Percentiles rank a stretch among this genome's conserved stretches.
phyloP scores from a whole-genome alignment of 306 rosid genomes.

The Carpinus viminea region DNA sequence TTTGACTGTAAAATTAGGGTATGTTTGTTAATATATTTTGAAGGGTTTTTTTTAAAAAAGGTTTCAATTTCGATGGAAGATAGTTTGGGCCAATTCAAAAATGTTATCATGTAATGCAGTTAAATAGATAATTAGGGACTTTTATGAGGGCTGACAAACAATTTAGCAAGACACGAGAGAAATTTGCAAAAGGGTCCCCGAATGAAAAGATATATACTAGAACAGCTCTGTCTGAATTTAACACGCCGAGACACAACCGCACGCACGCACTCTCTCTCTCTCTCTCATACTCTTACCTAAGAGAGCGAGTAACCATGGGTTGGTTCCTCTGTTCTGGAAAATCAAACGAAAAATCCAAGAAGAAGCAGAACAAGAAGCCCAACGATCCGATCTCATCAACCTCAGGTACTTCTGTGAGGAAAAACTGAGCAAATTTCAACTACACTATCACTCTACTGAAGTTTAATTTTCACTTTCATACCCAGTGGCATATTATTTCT shows the following conservation, averaged over 20 bases:
- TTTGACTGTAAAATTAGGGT: too few relatives aligned
- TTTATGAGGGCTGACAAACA: neutral
- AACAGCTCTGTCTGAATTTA: neutral
- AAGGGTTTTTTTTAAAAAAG: too few relatives aligned
- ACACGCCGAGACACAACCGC: neutral
- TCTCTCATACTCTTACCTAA: constrained; percentile 13
- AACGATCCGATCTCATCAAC: constrained; percentile 52
- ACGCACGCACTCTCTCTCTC: constrained; percentile 12
- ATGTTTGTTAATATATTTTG: too few relatives aligned
- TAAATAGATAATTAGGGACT: neutral
- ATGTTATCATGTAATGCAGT: neutral
- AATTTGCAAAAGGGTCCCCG: constrained; percentile 25
- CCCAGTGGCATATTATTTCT: neutral
- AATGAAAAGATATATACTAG: constrained; percentile 6
- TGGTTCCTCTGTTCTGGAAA: constrained; percentile 52
- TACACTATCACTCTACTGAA: neutral
- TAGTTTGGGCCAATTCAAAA: neutral
- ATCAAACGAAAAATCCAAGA: constrained; percentile 34
- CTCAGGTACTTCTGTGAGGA: constrained; percentile 40
- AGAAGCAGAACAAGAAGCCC: constrained; percentile 35
- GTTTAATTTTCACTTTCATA: constrained; percentile 5
- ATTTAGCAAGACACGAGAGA: constrained; percentile 12
- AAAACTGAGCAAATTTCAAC: neutral
- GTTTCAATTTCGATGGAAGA: neutral
- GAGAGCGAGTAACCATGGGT: constrained; percentile 38